These are phyloP conservation scores for Malassezia restricta DNA, from an alignment of 1,284 basidiomycete species.

Conservation along the genomic window DNA sequence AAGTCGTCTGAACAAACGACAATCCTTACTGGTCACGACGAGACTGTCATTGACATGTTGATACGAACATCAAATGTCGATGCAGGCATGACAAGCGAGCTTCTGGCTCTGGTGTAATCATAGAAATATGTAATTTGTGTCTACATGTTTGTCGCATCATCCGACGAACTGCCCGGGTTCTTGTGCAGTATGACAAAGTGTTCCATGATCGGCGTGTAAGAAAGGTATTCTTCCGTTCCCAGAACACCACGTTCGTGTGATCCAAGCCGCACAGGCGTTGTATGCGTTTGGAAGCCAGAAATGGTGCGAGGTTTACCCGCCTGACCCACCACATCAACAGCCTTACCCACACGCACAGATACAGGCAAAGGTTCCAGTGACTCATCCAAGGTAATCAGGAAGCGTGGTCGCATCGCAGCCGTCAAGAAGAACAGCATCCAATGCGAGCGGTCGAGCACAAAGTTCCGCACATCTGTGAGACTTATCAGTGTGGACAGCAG, in stretches of 20 bases:
- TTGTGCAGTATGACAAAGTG: conserved; percentile 45
- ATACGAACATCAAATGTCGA: conserved; percentile 9
- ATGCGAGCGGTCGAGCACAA: conserved; percentile 87
- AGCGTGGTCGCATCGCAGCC: conserved; percentile 92
- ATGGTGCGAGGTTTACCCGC: conserved; percentile 47
- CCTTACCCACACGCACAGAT: conserved; percentile 88
- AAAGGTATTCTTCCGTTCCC: conserved; percentile 90
- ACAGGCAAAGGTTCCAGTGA: conserved; percentile 61
- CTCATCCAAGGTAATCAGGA: conserved; percentile 89
- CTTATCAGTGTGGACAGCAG: conserved; percentile 74
- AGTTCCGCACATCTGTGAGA: conserved; percentile 84
- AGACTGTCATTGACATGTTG: conserved; percentile 8
- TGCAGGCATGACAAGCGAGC: conserved; percentile 7
- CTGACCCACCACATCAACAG: conserved; percentile 44
- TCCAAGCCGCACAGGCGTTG: conserved; percentile 83
- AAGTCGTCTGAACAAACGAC: neutral
- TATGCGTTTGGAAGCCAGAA: conserved; percentile 58
- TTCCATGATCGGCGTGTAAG: conserved; percentile 59
- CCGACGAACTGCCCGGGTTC: conserved; percentile 47
- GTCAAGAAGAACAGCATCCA: conserved; percentile 98
- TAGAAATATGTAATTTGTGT: neutral
- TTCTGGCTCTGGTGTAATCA: conserved; percentile 3
- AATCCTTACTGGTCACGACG: neutral
- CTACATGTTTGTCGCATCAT: neutral
- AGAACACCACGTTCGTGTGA: conserved; percentile 88